These are phyloP conservation scores for Penicillium diatomitis DNA, from an alignment of 495 filamentous ascomycete species.

Conservation along the genomic window DNA sequence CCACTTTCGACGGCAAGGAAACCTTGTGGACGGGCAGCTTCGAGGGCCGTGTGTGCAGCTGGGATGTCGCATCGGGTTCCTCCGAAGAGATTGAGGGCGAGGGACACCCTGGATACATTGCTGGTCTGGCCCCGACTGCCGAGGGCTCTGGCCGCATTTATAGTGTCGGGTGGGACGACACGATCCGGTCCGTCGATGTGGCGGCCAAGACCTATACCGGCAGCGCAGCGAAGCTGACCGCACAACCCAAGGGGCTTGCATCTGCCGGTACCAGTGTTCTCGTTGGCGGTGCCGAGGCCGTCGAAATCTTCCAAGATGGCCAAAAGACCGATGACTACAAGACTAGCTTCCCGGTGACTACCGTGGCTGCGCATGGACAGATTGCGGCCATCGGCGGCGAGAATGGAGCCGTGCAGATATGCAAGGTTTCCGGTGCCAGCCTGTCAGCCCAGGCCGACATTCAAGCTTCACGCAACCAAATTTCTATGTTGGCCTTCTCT, in stretches of 20 bases:
- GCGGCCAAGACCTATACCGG: conserved; percentile 51
- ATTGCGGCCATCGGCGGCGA: conserved; percentile 69
- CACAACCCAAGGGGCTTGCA: conserved; percentile 53
- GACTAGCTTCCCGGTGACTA: conserved; percentile 56
- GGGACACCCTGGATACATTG: conserved; percentile 71
- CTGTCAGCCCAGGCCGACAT: conserved; percentile 36
- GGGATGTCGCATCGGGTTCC: conserved; percentile 62
- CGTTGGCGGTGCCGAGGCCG: conserved; percentile 55
- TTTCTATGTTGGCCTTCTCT: conserved; percentile 66
- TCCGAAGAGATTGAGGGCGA: conserved; percentile 67
- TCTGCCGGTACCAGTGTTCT: conserved; percentile 40
- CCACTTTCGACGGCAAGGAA: conserved; percentile 29
- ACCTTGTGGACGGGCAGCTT: conserved; percentile 85
- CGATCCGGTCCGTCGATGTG: conserved; percentile 66
- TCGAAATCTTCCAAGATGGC: conserved; percentile 56
- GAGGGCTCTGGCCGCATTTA: conserved; percentile 53
- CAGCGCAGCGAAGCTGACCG: conserved; percentile 39
- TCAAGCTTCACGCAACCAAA: conserved; percentile 30
- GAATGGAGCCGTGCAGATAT: conserved; percentile 63
- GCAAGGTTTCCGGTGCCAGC: conserved; percentile 43
- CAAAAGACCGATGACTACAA: conserved; percentile 50
- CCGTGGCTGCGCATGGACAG: conserved; percentile 56
- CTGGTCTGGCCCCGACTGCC: conserved; percentile 55
- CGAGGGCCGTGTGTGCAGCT: conserved; percentile 76
- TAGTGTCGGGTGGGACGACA: conserved; percentile 94